Base-by-base conservation (phyloP, 768 basidiomycete species). In the Tylopilus plumbeoviolaceoides region DNA sequence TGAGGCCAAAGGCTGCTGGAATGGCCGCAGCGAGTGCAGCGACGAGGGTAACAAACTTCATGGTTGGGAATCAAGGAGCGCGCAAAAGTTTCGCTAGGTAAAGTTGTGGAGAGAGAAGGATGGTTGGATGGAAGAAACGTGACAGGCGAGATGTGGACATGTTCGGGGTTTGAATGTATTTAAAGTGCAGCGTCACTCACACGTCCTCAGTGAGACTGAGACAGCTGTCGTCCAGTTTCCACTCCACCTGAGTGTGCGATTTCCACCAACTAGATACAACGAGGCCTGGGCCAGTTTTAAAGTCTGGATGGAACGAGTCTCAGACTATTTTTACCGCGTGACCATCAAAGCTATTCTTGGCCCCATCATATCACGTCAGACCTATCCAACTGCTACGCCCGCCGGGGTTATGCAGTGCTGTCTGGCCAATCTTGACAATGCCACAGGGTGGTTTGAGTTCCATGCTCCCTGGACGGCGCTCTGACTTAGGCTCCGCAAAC, bases 341-440 rank as follows among this genome's bases (percentile, higher is more conserved):
- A n/a, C n/a, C n/a, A n/a, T n/a, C n/a, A n/a, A n/a, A 30, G 15
- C 5, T 31, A 48, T 56, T 50, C 40, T 18, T 28, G 38, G 31
- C 7, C 9, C 15, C 42, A 28, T 28, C 27, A 28, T 28, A 31
- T 60, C 49, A 62, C 20, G 54, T 69, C 70, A 87, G 71, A 18
- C 95, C 95, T 52, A 97, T 94, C 91, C 90, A 98, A 63, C 91
- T 94, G 62, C 91, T 89, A 44, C 89, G 77, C 4, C 95, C 95
- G 2, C 83, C 81, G 0, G 94, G 84, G 70, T 98, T 99, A 63
- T 97, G 95, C 65, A 99, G 69, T 58, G 82, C 82, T 30, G 93
- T 95, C 72, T 98, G 94, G 5, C 95, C 92, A 65, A 99, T 95
- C 71, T 98, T 98, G 45, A 98, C 79, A 28, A 82, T 59, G 5